Percentiles rank a stretch among this genome's conserved stretches.
These are phyloP conservation scores for Fusarium algeriense DNA, from an alignment of 2,329 filamentous ascomycete species.

Conservation along the genomic window DNA sequence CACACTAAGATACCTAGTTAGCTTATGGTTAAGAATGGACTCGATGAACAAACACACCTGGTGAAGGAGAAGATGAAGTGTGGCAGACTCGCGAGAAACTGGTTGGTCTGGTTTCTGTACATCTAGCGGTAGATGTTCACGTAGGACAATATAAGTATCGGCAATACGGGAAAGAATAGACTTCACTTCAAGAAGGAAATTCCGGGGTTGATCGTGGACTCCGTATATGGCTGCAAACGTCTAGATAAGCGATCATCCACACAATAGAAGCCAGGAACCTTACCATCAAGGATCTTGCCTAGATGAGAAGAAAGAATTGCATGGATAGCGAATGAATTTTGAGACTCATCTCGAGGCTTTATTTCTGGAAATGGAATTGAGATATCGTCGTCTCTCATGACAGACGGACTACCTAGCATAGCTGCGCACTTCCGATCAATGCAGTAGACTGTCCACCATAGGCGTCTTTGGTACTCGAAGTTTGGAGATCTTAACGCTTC, in stretches of 20 bases:
- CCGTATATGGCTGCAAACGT: slow-evolving; percentile 29
- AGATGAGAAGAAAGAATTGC: slow-evolving; percentile 34
- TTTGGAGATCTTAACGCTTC: slow-evolving; percentile 29
- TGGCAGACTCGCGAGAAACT: slow-evolving; percentile 36
- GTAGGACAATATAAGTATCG: slow-evolving; percentile 24
- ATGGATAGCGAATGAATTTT: slow-evolving; percentile 37
- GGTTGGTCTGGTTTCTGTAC: slow-evolving; percentile 19
- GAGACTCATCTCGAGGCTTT: slow-evolving; percentile 14
- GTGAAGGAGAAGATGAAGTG: slow-evolving; percentile 32
- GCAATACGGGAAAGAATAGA: slow-evolving; percentile 35
- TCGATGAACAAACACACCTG: slow-evolving; percentile 13
- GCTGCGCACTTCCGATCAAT: slow-evolving; percentile 39
- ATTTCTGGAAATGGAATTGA: slow-evolving; percentile 34
- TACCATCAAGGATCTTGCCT: slow-evolving; percentile 41
- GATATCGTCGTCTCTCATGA: slow-evolving; percentile 36
- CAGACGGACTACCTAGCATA: slow-evolving; percentile 33
- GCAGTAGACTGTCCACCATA: slow-evolving; percentile 42
- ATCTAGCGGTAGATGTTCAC: slow-evolving; percentile 25
- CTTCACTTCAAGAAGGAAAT: slow-evolving; percentile 36
- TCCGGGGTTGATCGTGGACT: slow-evolving; percentile 17
- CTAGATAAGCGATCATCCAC: neutral
- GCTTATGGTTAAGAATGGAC: fast-evolving
- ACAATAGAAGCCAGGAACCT: neutral
- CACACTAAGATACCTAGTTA: slow-evolving; percentile 19
- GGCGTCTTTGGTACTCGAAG: slow-evolving; percentile 30